A percentile compares a stretch with the other conserved stretches of the same genome.
These are phyloP conservation scores for Metrosideros polymorpha DNA, from an alignment of 441 rosid species.

Conservation along the genomic window DNA sequence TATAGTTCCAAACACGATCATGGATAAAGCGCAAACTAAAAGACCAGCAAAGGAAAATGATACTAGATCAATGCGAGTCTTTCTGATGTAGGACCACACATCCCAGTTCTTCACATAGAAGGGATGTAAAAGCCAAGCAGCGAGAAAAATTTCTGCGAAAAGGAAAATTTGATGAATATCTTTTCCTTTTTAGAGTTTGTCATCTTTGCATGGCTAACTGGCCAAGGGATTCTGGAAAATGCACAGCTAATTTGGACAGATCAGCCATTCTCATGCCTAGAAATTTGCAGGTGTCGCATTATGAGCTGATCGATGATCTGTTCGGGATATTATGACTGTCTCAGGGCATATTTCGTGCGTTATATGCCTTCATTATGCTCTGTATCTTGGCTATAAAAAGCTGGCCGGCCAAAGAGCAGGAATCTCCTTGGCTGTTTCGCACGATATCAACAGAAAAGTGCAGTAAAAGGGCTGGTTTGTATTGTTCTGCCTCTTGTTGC, in stretches of 20 bases:
- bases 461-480: neutral
- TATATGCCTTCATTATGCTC: neutral
- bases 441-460: neutral
- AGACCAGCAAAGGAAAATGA: neutral
- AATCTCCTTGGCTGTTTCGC: neutral
- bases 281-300: neutral
- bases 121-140: neutral
- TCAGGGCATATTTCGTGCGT: neutral
- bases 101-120: neutral
- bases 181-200: neutral
- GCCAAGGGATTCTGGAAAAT: neutral
- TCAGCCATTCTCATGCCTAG: neutral
- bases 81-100: neutral
- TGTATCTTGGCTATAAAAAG: neutral
- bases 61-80: neutral
- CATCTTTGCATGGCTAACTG: neutral
- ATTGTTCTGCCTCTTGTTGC: neutral
- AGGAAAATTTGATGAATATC: neutral
- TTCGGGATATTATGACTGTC: neutral
- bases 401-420: neutral
- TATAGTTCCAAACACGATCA: neutral
- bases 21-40: neutral
- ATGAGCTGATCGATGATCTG: neutral
- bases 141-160: neutral
- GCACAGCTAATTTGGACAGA: neutral